A percentile compares a stretch with the other conserved stretches of the same genome.
These are phyloP conservation scores for Quercus dentata DNA, from an alignment of 306 rosid species.

Conservation along the genomic window DNA sequence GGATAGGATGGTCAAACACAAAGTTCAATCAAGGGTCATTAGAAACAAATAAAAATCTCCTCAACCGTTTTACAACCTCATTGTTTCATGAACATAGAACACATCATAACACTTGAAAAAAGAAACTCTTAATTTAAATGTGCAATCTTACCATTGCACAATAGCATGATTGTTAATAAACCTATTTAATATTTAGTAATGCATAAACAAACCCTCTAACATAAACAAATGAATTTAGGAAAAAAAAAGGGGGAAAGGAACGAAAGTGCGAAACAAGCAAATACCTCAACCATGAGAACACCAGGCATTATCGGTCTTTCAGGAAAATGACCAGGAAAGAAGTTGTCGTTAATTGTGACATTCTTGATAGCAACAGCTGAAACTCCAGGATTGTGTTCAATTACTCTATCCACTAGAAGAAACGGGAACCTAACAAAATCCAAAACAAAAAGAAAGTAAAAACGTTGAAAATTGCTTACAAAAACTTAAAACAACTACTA, in stretches of 20 bases:
- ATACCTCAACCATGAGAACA: slow-evolving; percentile 59
- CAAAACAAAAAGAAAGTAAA: not conserved
- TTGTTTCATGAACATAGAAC: not conserved
- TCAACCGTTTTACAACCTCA: not conserved
- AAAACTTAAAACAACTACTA: no score
- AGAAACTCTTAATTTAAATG: not conserved
- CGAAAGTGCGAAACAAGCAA: not conserved
- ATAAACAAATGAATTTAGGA: not conserved
- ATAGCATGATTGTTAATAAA: not conserved
- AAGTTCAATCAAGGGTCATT: not conserved
- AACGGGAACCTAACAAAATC: slow-evolving; percentile 70
- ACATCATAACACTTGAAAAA: not conserved
- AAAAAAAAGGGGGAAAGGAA: not conserved
- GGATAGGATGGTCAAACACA: not conserved
- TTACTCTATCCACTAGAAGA: slow-evolving; percentile 90
- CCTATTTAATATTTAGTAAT: not conserved
- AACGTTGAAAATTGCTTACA: no score
- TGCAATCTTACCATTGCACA: not conserved
- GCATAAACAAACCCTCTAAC: not conserved
- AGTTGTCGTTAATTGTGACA: slow-evolving; percentile 58
- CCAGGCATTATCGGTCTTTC: slow-evolving; percentile 63
- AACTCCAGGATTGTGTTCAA: slow-evolving; percentile 59
- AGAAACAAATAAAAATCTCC: not conserved
- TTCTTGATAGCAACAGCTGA: slow-evolving; percentile 59
- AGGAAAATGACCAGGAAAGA: slow-evolving; percentile 56